Evolutionary conservation across 2,329 filamentous ascomycete species (phyloP).

Genomic region (Endocalyx cinctus): DNA sequence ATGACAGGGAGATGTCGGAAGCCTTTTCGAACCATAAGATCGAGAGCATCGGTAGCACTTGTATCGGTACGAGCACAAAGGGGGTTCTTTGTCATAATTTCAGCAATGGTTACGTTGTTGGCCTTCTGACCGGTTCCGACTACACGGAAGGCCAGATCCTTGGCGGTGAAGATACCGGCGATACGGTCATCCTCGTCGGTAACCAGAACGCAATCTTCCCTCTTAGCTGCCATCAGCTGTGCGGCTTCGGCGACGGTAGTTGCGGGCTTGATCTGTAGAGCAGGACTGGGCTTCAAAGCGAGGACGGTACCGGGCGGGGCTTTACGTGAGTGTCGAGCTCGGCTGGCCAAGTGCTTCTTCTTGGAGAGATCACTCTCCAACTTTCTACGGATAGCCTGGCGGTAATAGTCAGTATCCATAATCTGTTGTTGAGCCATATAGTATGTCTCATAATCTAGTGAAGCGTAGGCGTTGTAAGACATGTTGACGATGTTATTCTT

Average conservation of each 20-base stretch:
- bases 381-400: slow-evolving; percentile 89
- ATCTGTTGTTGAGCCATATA: slow-evolving; percentile 4
- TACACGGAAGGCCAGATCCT: slow-evolving; percentile 95
- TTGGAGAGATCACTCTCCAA: slow-evolving; percentile 97
- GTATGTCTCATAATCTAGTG: slow-evolving; percentile 12
- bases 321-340: slow-evolving; percentile 82
- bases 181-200: slow-evolving; percentile 98
- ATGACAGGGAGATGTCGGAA: slow-evolving; percentile 97
- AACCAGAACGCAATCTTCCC: slow-evolving; percentile 95
- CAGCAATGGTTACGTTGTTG: slow-evolving; percentile 83
- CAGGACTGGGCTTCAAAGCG: slow-evolving; percentile 89
- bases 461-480: slow-evolving; percentile 6
- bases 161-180: slow-evolving; percentile 97
- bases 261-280: slow-evolving; percentile 92
- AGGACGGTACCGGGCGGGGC: slow-evolving; percentile 94
- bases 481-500: slow-evolving; percentile 1
- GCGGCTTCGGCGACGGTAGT: slow-evolving; percentile 95
- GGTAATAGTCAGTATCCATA: slow-evolving; percentile 28
- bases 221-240: slow-evolving; percentile 97
- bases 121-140: slow-evolving; percentile 89
- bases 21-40: slow-evolving; percentile 97
- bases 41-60: slow-evolving; percentile 92
- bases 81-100: slow-evolving; percentile 99
- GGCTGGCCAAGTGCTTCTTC: slow-evolving; percentile 78
- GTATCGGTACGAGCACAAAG: slow-evolving; percentile 96